phyloP scores from a whole-genome alignment of 306 rosid genomes.

The Vachellia pachyceras region DNA sequence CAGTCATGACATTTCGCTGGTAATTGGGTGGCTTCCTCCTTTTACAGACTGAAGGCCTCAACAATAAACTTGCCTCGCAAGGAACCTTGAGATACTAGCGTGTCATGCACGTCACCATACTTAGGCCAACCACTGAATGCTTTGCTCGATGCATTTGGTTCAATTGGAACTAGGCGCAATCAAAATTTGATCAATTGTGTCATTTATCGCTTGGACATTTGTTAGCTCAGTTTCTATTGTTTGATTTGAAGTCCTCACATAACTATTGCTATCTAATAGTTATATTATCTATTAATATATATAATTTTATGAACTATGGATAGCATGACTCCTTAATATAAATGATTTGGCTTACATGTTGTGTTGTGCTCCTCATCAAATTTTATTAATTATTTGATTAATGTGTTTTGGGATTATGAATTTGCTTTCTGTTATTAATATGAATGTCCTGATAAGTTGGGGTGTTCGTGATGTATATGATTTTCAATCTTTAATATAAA shows the following conservation, averaged over 20 bases:
- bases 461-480: no score
- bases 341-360: background rate
- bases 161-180: background rate
- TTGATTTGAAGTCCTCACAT: background rate
- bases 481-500: no score
- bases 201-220: background rate
- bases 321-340: background rate
- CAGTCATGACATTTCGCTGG: conserved; percentile 7
- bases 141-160: background rate
- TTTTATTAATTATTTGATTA: background rate
- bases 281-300: background rate
- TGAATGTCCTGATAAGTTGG: background rate
- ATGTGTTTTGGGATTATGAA: background rate
- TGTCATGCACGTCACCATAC: conserved; percentile 10
- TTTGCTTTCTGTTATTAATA: background rate
- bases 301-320: background rate
- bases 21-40: conserved; percentile 26
- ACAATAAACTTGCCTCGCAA: background rate
- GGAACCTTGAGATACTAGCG: conserved; percentile 21
- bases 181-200: background rate
- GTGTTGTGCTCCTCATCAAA: background rate
- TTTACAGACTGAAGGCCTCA: conserved; percentile 25
- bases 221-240: background rate
- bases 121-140: conserved; percentile 7
- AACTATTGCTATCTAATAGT: background rate